Evolutionary conservation across 108 stramenopile genomes (phyloP).

Genomic region (Schizochytrium sp.): DNA sequence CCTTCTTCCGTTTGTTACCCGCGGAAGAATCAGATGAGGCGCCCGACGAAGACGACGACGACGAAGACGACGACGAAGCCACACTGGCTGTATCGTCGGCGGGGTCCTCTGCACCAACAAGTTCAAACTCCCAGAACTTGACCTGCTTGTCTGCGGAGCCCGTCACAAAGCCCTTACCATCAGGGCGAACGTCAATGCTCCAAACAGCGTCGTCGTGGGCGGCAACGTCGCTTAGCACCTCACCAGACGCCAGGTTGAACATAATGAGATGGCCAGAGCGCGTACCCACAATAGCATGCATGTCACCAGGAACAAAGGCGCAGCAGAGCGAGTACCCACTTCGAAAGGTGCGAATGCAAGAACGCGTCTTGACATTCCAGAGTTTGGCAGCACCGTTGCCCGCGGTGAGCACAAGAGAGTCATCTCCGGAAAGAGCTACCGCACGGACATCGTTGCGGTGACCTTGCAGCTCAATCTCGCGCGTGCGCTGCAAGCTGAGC

Average conservation of each 20-base stretch:
- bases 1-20: no score
- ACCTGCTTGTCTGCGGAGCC: slow-evolving; percentile 87
- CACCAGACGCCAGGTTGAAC: slow-evolving; percentile 72
- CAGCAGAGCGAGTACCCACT: slow-evolving; percentile 74
- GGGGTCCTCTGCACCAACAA: neutral
- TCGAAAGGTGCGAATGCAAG: slow-evolving; percentile 69
- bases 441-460: slow-evolving; percentile 90
- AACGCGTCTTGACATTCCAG: slow-evolving; percentile 73
- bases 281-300: slow-evolving; percentile 69
- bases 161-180: slow-evolving; percentile 57
- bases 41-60: neutral
- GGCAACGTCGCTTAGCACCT: slow-evolving; percentile 57
- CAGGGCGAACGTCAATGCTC: slow-evolving; percentile 64
- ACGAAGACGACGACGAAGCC: neutral
- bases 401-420: slow-evolving; percentile 71
- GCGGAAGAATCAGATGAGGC: neutral
- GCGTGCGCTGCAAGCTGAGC: neutral
- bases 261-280: slow-evolving; percentile 68
- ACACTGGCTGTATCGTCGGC: neutral
- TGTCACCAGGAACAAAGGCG: slow-evolving; percentile 83
- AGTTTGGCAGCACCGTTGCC: slow-evolving; percentile 75
- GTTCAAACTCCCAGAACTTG: slow-evolving; percentile 82
- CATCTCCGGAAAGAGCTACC: slow-evolving; percentile 76
- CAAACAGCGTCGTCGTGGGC: slow-evolving; percentile 81
- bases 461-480: slow-evolving; percentile 69